These are phyloP conservation scores for Magnolia changhungtana DNA, from an alignment of 164 flowering plant genomes.

Conservation along the genomic window DNA sequence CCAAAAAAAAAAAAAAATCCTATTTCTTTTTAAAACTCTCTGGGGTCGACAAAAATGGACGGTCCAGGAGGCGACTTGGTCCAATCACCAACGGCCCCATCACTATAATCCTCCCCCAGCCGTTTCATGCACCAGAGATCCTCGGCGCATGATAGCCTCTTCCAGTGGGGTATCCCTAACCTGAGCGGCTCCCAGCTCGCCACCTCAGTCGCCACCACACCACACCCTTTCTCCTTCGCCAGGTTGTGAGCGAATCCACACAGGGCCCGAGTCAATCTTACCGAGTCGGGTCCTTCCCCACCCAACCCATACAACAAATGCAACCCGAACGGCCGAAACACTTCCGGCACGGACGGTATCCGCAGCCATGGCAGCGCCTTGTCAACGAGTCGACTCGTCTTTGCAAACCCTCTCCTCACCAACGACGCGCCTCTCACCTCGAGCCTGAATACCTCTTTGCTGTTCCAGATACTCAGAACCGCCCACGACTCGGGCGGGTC, in stretches of 20 bases:
- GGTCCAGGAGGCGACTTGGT: constrained; percentile 70
- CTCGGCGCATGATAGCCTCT: constrained; percentile 69
- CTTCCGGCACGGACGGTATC: constrained; percentile 74
- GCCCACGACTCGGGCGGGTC: constrained; percentile 88
- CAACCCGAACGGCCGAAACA: constrained; percentile 78
- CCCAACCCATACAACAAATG: constrained; percentile 82
- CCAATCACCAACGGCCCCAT: constrained; percentile 93
- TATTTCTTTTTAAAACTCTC: constrained; percentile 44
- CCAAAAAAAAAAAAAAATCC: too few relatives aligned
- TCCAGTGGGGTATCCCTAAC: constrained; percentile 85
- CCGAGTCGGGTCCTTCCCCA: constrained; percentile 67
- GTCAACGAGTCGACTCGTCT: constrained; percentile 60
- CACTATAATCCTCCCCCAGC: constrained; percentile 75
- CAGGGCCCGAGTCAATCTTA: constrained; percentile 38
- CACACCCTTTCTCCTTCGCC: constrained; percentile 61
- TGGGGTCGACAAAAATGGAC: constrained; percentile 93
- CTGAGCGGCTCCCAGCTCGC: constrained; percentile 61
- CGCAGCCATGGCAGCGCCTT: constrained; percentile 61
- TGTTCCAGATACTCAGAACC: constrained; percentile 75
- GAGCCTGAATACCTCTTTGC: constrained; percentile 55
- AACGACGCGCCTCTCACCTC: constrained; percentile 77
- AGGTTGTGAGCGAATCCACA: constrained; percentile 77
- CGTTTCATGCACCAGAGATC: constrained; percentile 94
- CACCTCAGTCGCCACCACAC: constrained; percentile 88
- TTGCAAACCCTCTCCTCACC: constrained; percentile 37